Conservation (phyloP, 345 rosid genomes). For the Hibiscus trionum region DNA sequence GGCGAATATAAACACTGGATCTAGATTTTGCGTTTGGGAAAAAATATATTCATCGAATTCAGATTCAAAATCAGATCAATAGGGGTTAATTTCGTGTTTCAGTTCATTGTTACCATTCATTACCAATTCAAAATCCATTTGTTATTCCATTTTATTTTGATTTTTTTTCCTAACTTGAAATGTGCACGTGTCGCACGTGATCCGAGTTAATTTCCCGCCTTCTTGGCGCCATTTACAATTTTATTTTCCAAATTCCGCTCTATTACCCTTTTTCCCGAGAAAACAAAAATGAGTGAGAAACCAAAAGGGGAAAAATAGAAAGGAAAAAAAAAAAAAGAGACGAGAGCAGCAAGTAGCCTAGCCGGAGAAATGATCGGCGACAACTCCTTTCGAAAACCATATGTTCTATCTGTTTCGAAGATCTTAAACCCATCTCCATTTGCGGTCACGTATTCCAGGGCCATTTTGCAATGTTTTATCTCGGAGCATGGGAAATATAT, state of each 20-base stretch:
- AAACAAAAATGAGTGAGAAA: neutral
- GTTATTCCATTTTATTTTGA: neutral
- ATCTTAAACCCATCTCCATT: slow-evolving; percentile 81
- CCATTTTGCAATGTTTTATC: too few relatives aligned
- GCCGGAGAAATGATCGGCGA: slow-evolving; percentile 24
- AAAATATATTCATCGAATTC: too few relatives aligned
- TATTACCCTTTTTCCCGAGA: neutral
- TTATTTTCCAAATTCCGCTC: slow-evolving; percentile 13
- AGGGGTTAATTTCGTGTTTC: neutral
- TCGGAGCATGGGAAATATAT: too few relatives aligned
- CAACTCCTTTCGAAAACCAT: slow-evolving; percentile 42
- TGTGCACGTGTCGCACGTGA: neutral
- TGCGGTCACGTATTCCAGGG: slow-evolving; percentile 95
- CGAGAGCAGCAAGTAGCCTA: neutral
- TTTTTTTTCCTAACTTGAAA: neutral
- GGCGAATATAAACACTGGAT: too few relatives aligned
- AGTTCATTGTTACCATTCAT: neutral
- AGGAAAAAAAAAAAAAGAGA: too few relatives aligned
- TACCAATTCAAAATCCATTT: neutral
- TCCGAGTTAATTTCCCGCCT: too few relatives aligned
- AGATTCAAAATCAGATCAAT: neutral
- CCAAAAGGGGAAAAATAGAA: neutral
- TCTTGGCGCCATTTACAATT: neutral
- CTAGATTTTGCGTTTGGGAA: too few relatives aligned
- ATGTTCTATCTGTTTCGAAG: slow-evolving; percentile 88